These are phyloP conservation scores for Cubamyces lactineus DNA, from an alignment of 768 basidiomycete species.

Conservation along the genomic window DNA sequence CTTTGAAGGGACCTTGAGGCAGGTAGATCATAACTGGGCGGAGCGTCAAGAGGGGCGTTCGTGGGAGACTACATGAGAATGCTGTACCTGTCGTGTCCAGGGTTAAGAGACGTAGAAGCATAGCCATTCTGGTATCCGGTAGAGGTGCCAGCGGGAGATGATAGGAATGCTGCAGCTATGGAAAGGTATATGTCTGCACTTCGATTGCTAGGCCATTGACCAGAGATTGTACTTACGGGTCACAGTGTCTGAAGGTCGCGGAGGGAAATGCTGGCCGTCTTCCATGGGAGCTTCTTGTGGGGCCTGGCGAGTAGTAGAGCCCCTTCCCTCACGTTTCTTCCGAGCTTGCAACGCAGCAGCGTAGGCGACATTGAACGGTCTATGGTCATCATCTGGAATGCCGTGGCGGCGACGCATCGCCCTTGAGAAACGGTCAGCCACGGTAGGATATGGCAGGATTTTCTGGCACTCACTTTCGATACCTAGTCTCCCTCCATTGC, in stretches of 20 bases:
- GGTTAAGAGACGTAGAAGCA: too few relatives aligned
- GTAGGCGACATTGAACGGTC: slow-evolving; percentile 89
- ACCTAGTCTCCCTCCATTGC: slow-evolving; percentile 63
- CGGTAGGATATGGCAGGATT: slow-evolving; percentile 7
- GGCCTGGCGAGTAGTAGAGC: neutral
- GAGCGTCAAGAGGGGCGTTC: too few relatives aligned
- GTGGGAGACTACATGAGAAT: too few relatives aligned
- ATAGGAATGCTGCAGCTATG: neutral
- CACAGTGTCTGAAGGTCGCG: neutral
- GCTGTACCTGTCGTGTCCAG: neutral
- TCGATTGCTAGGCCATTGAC: too few relatives aligned
- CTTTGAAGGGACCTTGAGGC: too few relatives aligned
- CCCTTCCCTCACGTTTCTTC: slow-evolving; percentile 13
- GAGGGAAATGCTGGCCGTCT: neutral
- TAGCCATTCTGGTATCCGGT: slow-evolving; percentile 1
- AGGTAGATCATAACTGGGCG: too few relatives aligned
- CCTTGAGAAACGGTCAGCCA: slow-evolving; percentile 39
- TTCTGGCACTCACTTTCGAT: slow-evolving; percentile 60
- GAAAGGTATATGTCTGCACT: too few relatives aligned
- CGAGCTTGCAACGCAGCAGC: slow-evolving; percentile 53
- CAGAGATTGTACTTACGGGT: neutral
- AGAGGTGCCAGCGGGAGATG: neutral
- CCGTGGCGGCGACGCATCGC: slow-evolving; percentile 77
- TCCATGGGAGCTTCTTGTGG: neutral
- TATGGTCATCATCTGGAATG: slow-evolving; percentile 80